Conservation (phyloP, 2,329 filamentous ascomycete species). For the Trichoderma koningiopsis region DNA sequence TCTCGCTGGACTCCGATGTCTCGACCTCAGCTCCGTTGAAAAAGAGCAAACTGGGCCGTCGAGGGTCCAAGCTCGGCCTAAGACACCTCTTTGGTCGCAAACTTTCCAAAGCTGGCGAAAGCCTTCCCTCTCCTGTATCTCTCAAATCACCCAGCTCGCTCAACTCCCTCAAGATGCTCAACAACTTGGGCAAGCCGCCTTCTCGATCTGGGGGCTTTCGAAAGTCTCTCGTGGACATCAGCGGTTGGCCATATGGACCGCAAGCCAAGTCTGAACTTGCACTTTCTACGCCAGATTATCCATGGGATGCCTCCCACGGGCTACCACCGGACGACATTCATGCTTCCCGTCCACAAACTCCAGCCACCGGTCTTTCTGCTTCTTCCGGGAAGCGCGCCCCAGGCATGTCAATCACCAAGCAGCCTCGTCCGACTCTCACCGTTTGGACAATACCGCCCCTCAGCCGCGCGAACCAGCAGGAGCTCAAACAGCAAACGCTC, state of each 20-base stretch:
- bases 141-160: neutral
- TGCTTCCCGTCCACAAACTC: slow-evolving; percentile 19
- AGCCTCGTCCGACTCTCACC: slow-evolving; percentile 40
- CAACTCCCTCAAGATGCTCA: slow-evolving; percentile 6
- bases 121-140: slow-evolving; percentile 33
- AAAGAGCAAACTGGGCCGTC: slow-evolving; percentile 45
- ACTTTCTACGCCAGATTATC: slow-evolving; percentile 11
- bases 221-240: slow-evolving; percentile 50
- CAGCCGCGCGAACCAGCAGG: slow-evolving; percentile 85
- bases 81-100: slow-evolving; percentile 55
- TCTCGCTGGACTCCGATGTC: slow-evolving; percentile 24
- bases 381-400: slow-evolving; percentile 22
- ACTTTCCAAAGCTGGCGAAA: slow-evolving; percentile 40
- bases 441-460: slow-evolving; percentile 73
- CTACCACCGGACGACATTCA: slow-evolving; percentile 25
- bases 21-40: slow-evolving; percentile 43
- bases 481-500: slow-evolving; percentile 72
- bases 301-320: slow-evolving; percentile 17
- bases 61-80: slow-evolving; percentile 56
- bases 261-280: slow-evolving; percentile 30
- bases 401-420: slow-evolving; percentile 28
- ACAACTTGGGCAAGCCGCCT: slow-evolving; percentile 30
- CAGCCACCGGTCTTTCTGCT: slow-evolving; percentile 18
- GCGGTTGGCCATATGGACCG: slow-evolving; percentile 46
- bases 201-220: slow-evolving; percentile 45